Percentiles rank a stretch among this genome's conserved stretches.
Evolutionary conservation across 305 asterid species (phyloP).

Genomic region (Fraxinus nigra): DNA sequence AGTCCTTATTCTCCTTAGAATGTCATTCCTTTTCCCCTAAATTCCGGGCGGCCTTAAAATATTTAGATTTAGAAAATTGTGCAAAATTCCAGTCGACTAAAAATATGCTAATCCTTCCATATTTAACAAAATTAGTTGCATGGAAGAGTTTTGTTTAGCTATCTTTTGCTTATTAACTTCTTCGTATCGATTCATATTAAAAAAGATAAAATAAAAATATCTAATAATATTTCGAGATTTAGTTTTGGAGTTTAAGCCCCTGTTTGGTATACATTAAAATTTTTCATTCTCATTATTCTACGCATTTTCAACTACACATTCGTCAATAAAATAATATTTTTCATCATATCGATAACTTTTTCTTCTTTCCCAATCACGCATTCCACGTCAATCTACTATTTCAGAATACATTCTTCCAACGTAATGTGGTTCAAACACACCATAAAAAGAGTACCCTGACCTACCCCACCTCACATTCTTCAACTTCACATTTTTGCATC

Average conservation of each 20-base stretch:
- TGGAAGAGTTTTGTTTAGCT: background rate
- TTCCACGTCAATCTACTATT: too few species aligned
- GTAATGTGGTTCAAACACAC: too few species aligned
- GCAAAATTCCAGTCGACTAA: slow-evolving; percentile 58
- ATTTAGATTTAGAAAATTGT: slow-evolving; percentile 51
- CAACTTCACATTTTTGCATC: background rate
- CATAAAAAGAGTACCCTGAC: background rate
- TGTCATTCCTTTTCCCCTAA: slow-evolving; percentile 69
- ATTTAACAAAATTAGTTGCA: background rate
- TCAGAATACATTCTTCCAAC: too few species aligned
- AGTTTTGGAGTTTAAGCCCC: background rate
- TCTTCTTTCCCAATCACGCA: too few species aligned
- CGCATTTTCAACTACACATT: too few species aligned
- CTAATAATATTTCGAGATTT: background rate
- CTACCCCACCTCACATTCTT: background rate
- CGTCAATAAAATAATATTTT: too few species aligned
- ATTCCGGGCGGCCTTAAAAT: slow-evolving; percentile 62
- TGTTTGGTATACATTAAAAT: too few species aligned
- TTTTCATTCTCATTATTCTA: too few species aligned
- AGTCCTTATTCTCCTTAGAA: slow-evolving; percentile 35
- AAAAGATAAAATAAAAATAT: background rate
- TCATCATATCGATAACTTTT: too few species aligned
- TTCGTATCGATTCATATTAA: background rate
- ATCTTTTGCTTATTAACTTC: background rate
- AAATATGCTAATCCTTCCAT: slow-evolving; percentile 36